Percentiles rank a stretch among this genome's conserved stretches.
phyloP scores from a whole-genome alignment of 495 filamentous ascomycete genomes.

The Tuber indicum region DNA sequence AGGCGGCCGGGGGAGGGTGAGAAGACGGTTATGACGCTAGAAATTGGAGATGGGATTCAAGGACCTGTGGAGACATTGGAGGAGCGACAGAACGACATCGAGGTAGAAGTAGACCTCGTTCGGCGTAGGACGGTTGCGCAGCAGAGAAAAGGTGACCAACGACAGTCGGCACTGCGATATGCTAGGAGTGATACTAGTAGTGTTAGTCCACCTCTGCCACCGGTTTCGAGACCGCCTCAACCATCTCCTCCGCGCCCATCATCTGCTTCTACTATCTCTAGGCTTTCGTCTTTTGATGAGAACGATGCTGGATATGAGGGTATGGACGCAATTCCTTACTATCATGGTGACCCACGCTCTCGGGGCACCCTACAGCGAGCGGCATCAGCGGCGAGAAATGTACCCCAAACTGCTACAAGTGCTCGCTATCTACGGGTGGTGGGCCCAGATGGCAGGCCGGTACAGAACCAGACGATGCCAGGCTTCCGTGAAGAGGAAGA shows the following conservation, averaged over 20 bases:
- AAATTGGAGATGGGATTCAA: conserved; percentile 67
- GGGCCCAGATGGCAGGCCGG: conserved; percentile 59
- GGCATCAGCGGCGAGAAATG: conserved; percentile 52
- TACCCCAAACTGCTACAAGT: conserved; percentile 47
- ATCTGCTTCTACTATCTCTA: conserved; percentile 47
- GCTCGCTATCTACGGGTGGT: conserved; percentile 52
- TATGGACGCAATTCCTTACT: conserved; percentile 60
- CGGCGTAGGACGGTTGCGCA: conserved; percentile 66
- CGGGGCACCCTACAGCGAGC: conserved; percentile 68
- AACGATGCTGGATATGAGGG: conserved; percentile 46
- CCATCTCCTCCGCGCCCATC: conserved; percentile 42
- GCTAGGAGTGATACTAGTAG: background rate
- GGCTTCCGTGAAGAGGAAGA: conserved; percentile 64
- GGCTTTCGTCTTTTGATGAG: conserved; percentile 48
- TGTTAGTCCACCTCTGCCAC: conserved; percentile 11
- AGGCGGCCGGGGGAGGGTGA: conserved; percentile 54
- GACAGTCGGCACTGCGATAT: conserved; percentile 35
- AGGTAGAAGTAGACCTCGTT: conserved; percentile 74
- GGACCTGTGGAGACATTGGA: conserved; percentile 50
- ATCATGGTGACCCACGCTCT: conserved; percentile 71
- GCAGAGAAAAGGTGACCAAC: conserved; percentile 45
- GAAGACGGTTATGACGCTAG: conserved; percentile 56
- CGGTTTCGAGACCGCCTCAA: conserved; percentile 22
- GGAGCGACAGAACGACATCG: conserved; percentile 70
- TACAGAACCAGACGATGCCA: conserved; percentile 60